Conservation (phyloP, 2,329 filamentous ascomycete species). For the Juglanconis oblonga region DNA sequence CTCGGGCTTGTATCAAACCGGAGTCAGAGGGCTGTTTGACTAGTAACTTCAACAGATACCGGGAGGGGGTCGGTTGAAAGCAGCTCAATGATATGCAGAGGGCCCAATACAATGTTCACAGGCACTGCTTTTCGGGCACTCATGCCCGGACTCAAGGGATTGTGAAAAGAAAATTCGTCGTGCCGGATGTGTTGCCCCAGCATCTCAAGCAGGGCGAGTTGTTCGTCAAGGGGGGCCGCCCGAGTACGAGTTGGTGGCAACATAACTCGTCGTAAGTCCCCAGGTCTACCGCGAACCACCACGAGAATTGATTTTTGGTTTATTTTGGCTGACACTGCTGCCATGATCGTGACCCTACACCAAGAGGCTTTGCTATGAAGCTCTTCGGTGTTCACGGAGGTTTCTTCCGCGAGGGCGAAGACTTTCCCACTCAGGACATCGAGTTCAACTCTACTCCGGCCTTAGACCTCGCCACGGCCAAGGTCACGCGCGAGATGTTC, state of each 20-base stretch:
- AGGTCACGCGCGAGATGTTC: neutral
- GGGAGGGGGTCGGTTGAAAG: neutral
- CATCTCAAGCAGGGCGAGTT: constrained; percentile 42
- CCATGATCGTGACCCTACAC: constrained; percentile 18
- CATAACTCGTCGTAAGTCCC: constrained; percentile 31
- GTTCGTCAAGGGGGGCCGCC: neutral
- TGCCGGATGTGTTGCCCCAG: constrained; percentile 37
- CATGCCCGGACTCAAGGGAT: constrained; percentile 46
- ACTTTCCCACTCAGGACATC: constrained; percentile 35
- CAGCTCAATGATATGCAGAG: neutral
- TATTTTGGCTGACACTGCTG: neutral
- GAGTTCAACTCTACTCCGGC: constrained; percentile 47
- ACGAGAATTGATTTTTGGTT: constrained; percentile 19
- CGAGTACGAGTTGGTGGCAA: neutral
- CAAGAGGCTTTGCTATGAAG: constrained; percentile 47
- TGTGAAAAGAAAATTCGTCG: constrained; percentile 43
- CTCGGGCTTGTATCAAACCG: no score
- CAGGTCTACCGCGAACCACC: constrained; percentile 36
- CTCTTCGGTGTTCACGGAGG: constrained; percentile 44
- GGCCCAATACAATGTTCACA: neutral
- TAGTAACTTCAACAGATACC: no score
- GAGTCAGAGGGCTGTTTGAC: no score
- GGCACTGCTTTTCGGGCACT: constrained; percentile 29
- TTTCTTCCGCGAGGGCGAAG: constrained; percentile 36
- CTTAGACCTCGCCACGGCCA: constrained; percentile 39